Evolutionary conservation across 2,329 filamentous ascomycete genomes (phyloP), one percentile per base, ranked within the genome.

Genomic region (Colletotrichum tropicicola): DNA sequence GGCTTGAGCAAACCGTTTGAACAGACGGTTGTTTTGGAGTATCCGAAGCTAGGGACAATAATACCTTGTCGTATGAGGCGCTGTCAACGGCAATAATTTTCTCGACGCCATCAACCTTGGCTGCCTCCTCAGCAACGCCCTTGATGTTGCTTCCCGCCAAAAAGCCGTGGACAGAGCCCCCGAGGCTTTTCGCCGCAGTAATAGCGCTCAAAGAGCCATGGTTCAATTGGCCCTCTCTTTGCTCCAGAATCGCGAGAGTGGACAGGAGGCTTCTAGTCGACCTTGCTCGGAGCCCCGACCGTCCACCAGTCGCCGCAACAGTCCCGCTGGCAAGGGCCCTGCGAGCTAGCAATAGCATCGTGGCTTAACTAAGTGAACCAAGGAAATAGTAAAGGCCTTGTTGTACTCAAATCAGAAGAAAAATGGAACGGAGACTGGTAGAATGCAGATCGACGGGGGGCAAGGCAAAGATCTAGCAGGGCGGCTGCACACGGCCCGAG

Each of bases 21-120:
- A 23, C 54, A 65, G 51, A 62, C 53, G 49, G 30, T n/a, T n/a
- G n/a, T n/a, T n/a, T n/a, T n/a, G n/a, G n/a, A n/a, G n/a, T 35
- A 35, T 15, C 10, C 12, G 10, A 35, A 35, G 32, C n/a, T n/a
- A n/a, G n/a, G n/a, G n/a, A n/a, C n/a, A n/a, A n/a, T n/a, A n/a
- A n/a, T n/a, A 94, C 93, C 89, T 94, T 97, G 74, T 98, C 94
- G 75, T 99, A 99, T 53, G 93, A 92, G 58, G 83, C 89, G 79
- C 93, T 98, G 69, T 98, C 92, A 19, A 98, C 90, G 43, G 89
- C 90, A 72, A 99, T 87, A 67, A 99, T 88, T 85, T 98, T 98
- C 73, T 97, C 93, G 41, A 99, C 81, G 27, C 96, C 96, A 69
- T 93, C 89, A 39, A 97, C 90, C 81, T 97, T 97, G 68, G 94